phyloP scores from a whole-genome alignment of 1,284 basidiomycete genomes.

The Rhodotorula sp. region DNA sequence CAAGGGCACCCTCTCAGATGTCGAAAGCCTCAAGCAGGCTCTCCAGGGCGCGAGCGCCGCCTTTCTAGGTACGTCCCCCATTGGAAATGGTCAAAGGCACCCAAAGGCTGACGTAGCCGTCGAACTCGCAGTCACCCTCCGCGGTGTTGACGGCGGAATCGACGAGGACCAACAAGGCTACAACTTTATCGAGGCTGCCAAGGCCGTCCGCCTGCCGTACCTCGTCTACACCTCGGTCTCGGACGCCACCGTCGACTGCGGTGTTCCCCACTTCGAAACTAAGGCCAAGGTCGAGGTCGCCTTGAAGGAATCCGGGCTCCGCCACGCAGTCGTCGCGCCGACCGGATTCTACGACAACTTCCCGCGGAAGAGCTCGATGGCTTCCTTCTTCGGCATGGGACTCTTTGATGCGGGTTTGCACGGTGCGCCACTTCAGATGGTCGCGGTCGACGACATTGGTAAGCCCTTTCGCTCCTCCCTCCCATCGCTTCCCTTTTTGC shows the following conservation, averaged over 20 bases:
- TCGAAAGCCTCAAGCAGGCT: neutral
- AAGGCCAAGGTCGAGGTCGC: conserved; percentile 26
- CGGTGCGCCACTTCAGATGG: conserved; percentile 16
- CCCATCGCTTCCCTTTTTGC: no score
- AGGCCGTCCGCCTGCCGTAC: conserved; percentile 2
- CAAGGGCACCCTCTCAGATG: conserved; percentile 9
- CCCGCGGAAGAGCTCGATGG: neutral
- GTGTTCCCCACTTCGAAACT: conserved; percentile 25
- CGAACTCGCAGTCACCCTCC: conserved; percentile 4
- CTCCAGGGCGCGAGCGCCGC: conserved; percentile 7
- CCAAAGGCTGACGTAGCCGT: neutral
- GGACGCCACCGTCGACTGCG: conserved; percentile 12
- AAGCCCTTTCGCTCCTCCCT: neutral
- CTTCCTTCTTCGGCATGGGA: conserved; percentile 2
- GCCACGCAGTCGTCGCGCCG: conserved; percentile 10
- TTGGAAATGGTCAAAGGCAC: neutral
- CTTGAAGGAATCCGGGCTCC: conserved; percentile 15
- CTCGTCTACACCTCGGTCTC: conserved; percentile 27
- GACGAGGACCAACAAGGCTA: conserved; percentile 22
- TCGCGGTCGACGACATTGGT: conserved; percentile 21
- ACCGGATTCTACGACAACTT: conserved; percentile 18
- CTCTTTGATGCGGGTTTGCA: conserved; percentile 18
- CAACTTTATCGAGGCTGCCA: conserved; percentile 20
- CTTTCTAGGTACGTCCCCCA: conserved; percentile 9
- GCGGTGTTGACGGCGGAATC: neutral